Conservation (phyloP, 768 basidiomycete species). For the Porphyrellus cyaneotinctus region DNA sequence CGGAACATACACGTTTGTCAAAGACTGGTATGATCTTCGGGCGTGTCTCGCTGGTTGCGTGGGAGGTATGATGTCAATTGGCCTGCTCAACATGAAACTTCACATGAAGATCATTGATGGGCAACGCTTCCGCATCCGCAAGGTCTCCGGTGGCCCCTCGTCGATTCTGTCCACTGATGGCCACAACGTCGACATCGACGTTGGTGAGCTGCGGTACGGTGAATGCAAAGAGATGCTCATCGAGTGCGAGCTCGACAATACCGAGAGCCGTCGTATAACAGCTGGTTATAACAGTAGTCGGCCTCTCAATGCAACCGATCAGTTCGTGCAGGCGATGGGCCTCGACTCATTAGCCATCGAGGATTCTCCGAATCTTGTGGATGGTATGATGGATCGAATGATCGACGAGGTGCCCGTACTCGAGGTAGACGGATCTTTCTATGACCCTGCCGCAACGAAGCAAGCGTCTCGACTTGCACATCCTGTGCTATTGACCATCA, state of each 20-base stretch:
- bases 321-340: slow-evolving; percentile 83
- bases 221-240: slow-evolving; percentile 97
- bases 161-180: slow-evolving; percentile 90
- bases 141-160: slow-evolving; percentile 86
- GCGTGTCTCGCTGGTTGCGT: slow-evolving; percentile 91
- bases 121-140: slow-evolving; percentile 87
- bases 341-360: slow-evolving; percentile 71
- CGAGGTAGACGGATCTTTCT: slow-evolving; percentile 94
- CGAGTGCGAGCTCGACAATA: slow-evolving; percentile 84
- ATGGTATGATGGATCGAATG: slow-evolving; percentile 94
- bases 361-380: slow-evolving; percentile 66
- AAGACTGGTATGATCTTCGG: slow-evolving; percentile 95
- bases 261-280: slow-evolving; percentile 37
- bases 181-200: slow-evolving; percentile 90
- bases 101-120: slow-evolving; percentile 92
- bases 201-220: slow-evolving; percentile 93
- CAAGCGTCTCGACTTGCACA: slow-evolving; percentile 85
- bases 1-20: slow-evolving; percentile 97
- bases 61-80: slow-evolving; percentile 96
- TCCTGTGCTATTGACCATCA: slow-evolving; percentile 92
- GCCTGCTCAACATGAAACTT: slow-evolving; percentile 87
- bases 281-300: slow-evolving; percentile 13
- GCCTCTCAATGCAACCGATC: slow-evolving; percentile 77
- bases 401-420: slow-evolving; percentile 97
- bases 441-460: slow-evolving; percentile 82